Percentiles rank a stretch among this genome's conserved stretches.
phyloP scores from a whole-genome alignment of 192 early-diverging fungal species.

The Thoreauomyces humboldtii region DNA sequence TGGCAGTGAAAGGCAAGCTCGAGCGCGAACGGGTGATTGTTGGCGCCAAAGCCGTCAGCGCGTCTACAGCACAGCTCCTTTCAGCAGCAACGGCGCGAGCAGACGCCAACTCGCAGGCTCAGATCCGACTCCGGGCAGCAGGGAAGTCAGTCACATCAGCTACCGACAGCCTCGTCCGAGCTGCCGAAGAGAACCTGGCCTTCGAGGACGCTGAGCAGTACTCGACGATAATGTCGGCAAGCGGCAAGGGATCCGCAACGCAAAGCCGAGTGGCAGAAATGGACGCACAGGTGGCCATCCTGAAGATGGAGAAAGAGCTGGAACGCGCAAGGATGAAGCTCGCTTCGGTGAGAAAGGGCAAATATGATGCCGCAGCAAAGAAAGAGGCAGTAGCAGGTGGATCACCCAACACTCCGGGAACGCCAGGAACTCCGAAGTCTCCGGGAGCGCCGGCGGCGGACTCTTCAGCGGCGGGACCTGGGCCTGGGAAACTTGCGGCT shows the following conservation, averaged over 20 bases:
- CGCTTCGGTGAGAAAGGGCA: conserved; percentile 49
- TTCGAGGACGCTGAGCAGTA: conserved; percentile 47
- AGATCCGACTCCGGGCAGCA: conserved; percentile 51
- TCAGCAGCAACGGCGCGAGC: conserved; percentile 42
- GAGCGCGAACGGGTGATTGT: conserved; percentile 51
- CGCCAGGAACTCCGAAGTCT: too few species aligned
- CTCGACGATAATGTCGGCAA: conserved; percentile 20
- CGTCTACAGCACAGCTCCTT: conserved; percentile 52
- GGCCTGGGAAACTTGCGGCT: too few species aligned
- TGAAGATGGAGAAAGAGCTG: conserved; percentile 62
- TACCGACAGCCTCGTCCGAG: conserved; percentile 51
- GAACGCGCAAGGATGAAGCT: conserved; percentile 49
- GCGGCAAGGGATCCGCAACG: conserved; percentile 19
- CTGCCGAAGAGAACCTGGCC: conserved; percentile 44
- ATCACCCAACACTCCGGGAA: too few species aligned
- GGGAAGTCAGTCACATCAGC: conserved; percentile 55
- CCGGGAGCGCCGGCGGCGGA: too few species aligned
- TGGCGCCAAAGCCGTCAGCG: conserved; percentile 39
- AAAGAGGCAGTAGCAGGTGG: conserved; percentile 1
- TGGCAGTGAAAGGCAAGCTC: conserved; percentile 41
- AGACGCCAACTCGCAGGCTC: conserved; percentile 40
- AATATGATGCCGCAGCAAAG: conserved; percentile 33
- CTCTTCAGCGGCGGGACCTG: too few species aligned
- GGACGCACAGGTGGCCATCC: conserved; percentile 54
- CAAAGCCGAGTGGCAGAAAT: conserved; percentile 47